These are phyloP conservation scores for Aspergillus conjunctus DNA, from an alignment of 495 filamentous ascomycete genomes.

Conservation along the genomic window DNA sequence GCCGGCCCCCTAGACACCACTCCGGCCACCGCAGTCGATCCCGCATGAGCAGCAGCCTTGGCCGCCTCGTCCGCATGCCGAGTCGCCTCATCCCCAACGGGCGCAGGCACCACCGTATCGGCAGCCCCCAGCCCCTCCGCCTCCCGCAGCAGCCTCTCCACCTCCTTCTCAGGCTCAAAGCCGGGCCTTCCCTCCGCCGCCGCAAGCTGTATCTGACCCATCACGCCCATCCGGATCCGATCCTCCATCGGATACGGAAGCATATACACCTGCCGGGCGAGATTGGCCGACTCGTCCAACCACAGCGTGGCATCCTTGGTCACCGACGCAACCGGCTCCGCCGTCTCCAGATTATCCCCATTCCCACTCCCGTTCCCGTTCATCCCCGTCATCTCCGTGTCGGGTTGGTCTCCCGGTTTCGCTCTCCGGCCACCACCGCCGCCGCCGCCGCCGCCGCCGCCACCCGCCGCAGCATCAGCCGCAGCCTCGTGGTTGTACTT, in stretches of 20 bases:
- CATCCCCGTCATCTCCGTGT: slow-evolving; percentile 36
- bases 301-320: slow-evolving; percentile 49
- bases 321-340: slow-evolving; percentile 43
- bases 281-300: slow-evolving; percentile 49
- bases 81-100: slow-evolving; percentile 23
- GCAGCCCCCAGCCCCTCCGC: slow-evolving; percentile 43
- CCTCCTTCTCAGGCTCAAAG: slow-evolving; percentile 44
- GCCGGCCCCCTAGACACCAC: slow-evolving; percentile 8
- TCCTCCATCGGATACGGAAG: slow-evolving; percentile 52
- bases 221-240: slow-evolving; percentile 50
- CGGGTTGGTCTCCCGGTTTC: slow-evolving; percentile 18
- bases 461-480: slow-evolving; percentile 43
- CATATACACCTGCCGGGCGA: slow-evolving; percentile 49
- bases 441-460: slow-evolving; percentile 9
- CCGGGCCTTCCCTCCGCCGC: slow-evolving; percentile 33
- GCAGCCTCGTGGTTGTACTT: slow-evolving; percentile 53
- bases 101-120: slow-evolving; percentile 27
- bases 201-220: slow-evolving; percentile 49
- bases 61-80: slow-evolving; percentile 39
- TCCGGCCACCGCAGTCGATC: slow-evolving; percentile 29
- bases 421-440: slow-evolving; percentile 17
- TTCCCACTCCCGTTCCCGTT: slow-evolving; percentile 24
- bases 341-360: slow-evolving; percentile 16
- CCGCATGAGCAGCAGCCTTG: slow-evolving; percentile 40
- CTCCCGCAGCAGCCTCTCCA: slow-evolving; percentile 46